Evolutionary conservation across 106 monocot genomes (phyloP).

Genomic region (Hemerocallis citrina): DNA sequence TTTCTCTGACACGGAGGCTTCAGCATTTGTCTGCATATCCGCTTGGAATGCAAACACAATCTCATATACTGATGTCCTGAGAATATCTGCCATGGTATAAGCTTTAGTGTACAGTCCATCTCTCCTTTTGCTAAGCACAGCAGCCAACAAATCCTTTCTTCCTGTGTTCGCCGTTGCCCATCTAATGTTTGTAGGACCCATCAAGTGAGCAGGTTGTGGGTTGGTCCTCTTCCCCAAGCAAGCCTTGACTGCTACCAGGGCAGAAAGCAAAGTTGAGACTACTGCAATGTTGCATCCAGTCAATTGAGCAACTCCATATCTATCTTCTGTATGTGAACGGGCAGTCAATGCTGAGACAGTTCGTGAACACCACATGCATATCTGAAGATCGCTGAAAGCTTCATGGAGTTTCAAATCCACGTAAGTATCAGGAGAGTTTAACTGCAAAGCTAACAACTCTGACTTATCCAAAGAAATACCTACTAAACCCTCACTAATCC

Average conservation of each 20-base stretch:
- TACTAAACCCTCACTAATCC: constrained; percentile 51
- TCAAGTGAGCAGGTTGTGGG: constrained; percentile 36
- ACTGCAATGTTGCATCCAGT: constrained; percentile 60
- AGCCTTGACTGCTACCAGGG: constrained; percentile 74
- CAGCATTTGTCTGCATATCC: constrained; percentile 63
- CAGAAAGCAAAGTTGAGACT: constrained; percentile 58
- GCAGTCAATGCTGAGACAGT: constrained; percentile 59
- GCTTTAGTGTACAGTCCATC: constrained; percentile 46
- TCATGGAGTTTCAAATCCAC: constrained; percentile 33
- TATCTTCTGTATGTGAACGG: constrained; percentile 65
- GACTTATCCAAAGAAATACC: constrained; percentile 44
- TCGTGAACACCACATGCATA: constrained; percentile 73
- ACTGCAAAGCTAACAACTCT: constrained; percentile 53
- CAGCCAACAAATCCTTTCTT: constrained; percentile 20
- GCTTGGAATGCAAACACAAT: constrained; percentile 56
- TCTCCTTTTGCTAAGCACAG: constrained; percentile 34
- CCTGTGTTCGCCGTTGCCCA: constrained; percentile 48
- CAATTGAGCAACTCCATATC: constrained; percentile 92
- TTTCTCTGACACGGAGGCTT: constrained; percentile 51
- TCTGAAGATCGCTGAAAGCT: constrained; percentile 74
- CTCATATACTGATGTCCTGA: constrained; percentile 72
- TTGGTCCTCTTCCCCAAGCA: constrained; percentile 86
- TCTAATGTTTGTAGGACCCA: constrained; percentile 68
- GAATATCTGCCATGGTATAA: constrained; percentile 82
- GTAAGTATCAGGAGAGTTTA: constrained; percentile 26